phyloP scores from a whole-genome alignment of 345 rosid species.

The Ceriops tagal region DNA sequence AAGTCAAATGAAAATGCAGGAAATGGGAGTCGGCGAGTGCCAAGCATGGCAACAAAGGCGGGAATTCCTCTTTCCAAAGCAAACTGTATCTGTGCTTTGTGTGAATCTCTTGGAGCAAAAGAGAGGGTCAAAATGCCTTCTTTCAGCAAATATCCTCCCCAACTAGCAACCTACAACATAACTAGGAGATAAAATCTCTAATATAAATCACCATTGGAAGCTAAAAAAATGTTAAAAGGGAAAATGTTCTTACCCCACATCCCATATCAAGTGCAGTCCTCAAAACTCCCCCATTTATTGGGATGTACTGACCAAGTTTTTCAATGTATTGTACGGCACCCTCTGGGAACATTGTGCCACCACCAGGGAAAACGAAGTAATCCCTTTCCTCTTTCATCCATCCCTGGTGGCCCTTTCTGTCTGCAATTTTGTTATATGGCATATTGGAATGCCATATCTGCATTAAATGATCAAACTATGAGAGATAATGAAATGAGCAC shows the following conservation, averaged over 20 bases:
- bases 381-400: slow-evolving; percentile 95
- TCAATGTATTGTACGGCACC: slow-evolving; percentile 86
- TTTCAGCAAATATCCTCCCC: slow-evolving; percentile 74
- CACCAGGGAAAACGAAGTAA: slow-evolving; percentile 89
- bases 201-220: background rate
- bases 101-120: slow-evolving; percentile 97
- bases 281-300: slow-evolving; percentile 57
- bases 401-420: slow-evolving; percentile 98
- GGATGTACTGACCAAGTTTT: slow-evolving; percentile 81
- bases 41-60: slow-evolving; percentile 98
- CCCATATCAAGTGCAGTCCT: slow-evolving; percentile 99
- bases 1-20: slow-evolving; percentile 88
- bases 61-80: slow-evolving; percentile 96
- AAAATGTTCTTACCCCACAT: slow-evolving; percentile 71
- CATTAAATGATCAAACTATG: slow-evolving; percentile 6
- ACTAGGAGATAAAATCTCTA: slow-evolving; percentile 8
- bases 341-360: slow-evolving; percentile 97
- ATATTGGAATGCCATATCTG: slow-evolving; percentile 97
- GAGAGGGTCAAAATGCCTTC: slow-evolving; percentile 73
- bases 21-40: slow-evolving; percentile 95
- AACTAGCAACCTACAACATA: slow-evolving; percentile 84
- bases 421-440: slow-evolving; percentile 96
- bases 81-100: slow-evolving; percentile 94
- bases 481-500: background rate
- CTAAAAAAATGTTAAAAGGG: background rate